A percentile compares a stretch with the other conserved stretches of the same genome.
Conservation (phyloP, 1,284 basidiomycete genomes). For the Trichosporon sp. region DNA sequence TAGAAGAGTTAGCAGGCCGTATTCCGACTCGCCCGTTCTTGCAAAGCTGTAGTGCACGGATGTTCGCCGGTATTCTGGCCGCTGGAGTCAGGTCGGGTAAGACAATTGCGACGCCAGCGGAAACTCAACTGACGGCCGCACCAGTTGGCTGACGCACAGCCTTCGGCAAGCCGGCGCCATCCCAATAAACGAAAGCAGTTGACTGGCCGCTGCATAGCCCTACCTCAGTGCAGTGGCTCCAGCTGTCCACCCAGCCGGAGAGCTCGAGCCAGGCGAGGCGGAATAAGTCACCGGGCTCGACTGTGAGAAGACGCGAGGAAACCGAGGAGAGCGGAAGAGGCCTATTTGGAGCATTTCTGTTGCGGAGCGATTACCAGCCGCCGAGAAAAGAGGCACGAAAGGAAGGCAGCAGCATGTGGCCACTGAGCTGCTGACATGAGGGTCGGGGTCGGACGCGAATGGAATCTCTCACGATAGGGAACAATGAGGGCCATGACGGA, state of each 20-base stretch:
- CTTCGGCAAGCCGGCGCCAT: not conserved
- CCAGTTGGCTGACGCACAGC: not conserved
- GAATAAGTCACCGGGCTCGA: not conserved
- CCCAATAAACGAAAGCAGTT: not conserved
- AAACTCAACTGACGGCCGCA: not conserved
- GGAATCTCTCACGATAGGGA: not conserved
- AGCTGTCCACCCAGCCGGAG: not conserved
- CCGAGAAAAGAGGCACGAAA: not conserved
- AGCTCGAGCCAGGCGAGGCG: not conserved
- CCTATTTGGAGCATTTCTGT: not conserved
- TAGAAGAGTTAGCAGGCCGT: not conserved
- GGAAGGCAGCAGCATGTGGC: not conserved
- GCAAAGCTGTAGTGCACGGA: not conserved
- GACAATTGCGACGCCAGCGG: constrained; percentile 11
- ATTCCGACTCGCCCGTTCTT: not conserved
- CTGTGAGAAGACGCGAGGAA: not conserved
- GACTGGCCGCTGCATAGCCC: not conserved
- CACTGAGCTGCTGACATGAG: too few relatives aligned
- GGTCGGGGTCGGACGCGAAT: not conserved
- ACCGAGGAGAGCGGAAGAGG: not conserved
- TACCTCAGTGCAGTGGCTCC: not conserved
- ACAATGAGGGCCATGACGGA: not conserved
- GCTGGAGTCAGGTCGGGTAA: constrained; percentile 5
- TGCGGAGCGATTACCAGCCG: not conserved
- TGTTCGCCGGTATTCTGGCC: not conserved